Percentiles rank a stretch among this genome's conserved stretches.
These are phyloP conservation scores for Mayamaea pseudoterrestris DNA, from an alignment of 108 stramenopile genomes.

Conservation along the genomic window DNA sequence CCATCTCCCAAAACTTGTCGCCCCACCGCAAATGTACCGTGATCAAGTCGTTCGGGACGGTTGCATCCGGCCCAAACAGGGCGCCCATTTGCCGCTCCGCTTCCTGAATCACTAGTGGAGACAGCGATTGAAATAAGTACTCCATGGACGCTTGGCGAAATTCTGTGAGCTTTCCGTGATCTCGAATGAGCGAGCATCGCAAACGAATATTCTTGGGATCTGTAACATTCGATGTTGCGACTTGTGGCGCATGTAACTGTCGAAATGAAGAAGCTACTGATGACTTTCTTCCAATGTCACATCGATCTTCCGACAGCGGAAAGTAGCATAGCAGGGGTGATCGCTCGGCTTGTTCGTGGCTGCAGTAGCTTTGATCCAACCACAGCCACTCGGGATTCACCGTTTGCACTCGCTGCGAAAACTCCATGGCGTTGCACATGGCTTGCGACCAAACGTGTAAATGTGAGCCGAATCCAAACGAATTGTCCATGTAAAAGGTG, in stretches of 20 bases:
- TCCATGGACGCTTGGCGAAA: slow-evolving; percentile 32
- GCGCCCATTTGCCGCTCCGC: slow-evolving; percentile 35
- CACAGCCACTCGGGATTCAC: slow-evolving; percentile 22
- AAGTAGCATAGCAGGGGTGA: slow-evolving; percentile 35
- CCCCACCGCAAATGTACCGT: slow-evolving; percentile 60
- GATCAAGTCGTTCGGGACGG: slow-evolving; percentile 27
- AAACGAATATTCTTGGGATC: slow-evolving; percentile 5
- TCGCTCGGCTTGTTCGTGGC: neutral
- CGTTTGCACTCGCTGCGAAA: slow-evolving; percentile 6
- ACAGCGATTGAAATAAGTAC: slow-evolving; percentile 31
- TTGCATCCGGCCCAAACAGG: slow-evolving; percentile 14
- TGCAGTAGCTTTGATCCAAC: slow-evolving; percentile 28
- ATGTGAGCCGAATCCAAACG: slow-evolving; percentile 30
- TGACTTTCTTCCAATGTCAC: slow-evolving; percentile 1
- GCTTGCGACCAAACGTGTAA: slow-evolving; percentile 34
- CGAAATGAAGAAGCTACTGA: neutral
- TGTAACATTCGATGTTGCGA: neutral
- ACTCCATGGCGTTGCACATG: slow-evolving; percentile 36
- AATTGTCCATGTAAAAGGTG: slow-evolving; percentile 14
- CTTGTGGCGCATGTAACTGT: too few species aligned
- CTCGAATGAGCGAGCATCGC: neutral
- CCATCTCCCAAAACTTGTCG: slow-evolving; percentile 57
- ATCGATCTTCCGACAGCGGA: slow-evolving; percentile 24
- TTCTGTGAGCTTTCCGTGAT: neutral
- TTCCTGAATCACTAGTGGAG: slow-evolving; percentile 38